phyloP scores from a whole-genome alignment of 768 basidiomycete species.

The Melanogaster broomeanus region DNA sequence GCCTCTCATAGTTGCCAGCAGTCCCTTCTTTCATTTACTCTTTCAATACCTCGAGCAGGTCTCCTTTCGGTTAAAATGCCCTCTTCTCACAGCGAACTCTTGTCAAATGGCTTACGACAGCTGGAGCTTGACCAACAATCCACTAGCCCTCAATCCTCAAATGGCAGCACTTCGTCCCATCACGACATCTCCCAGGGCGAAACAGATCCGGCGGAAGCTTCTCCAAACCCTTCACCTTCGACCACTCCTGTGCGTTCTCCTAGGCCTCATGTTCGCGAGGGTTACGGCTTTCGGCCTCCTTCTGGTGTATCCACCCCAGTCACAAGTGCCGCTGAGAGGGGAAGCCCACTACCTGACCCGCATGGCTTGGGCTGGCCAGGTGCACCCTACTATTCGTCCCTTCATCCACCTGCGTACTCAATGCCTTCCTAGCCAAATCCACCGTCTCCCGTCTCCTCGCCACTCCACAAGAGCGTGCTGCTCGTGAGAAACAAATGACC shows the following conservation, averaged over 20 bases:
- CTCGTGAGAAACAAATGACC: constrained; percentile 75
- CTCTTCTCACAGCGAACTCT: constrained; percentile 39
- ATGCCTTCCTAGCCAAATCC: constrained; percentile 70
- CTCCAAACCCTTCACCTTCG: constrained; percentile 13
- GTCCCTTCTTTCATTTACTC: constrained; percentile 1
- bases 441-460: constrained; percentile 84
- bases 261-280: constrained; percentile 57
- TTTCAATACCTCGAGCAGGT: constrained; percentile 15
- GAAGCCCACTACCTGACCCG: constrained; percentile 45
- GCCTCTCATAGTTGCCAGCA: background rate
- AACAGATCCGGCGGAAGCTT: background rate
- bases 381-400: constrained; percentile 32
- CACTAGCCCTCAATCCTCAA: constrained; percentile 3
- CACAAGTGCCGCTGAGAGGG: constrained; percentile 25
- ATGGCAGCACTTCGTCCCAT: constrained; percentile 4
- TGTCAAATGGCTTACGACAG: constrained; percentile 49
- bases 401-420: constrained; percentile 7
- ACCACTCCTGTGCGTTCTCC: constrained; percentile 17
- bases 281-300: constrained; percentile 76
- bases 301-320: constrained; percentile 71
- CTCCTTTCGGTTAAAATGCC: constrained; percentile 25
- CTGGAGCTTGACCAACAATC: constrained; percentile 40
- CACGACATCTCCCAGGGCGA: constrained; percentile 10
- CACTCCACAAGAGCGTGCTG: constrained; percentile 68
- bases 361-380: constrained; percentile 95